Base-by-base conservation (phyloP, 2,329 filamentous ascomycete species). In the Microdochium nivale region DNA sequence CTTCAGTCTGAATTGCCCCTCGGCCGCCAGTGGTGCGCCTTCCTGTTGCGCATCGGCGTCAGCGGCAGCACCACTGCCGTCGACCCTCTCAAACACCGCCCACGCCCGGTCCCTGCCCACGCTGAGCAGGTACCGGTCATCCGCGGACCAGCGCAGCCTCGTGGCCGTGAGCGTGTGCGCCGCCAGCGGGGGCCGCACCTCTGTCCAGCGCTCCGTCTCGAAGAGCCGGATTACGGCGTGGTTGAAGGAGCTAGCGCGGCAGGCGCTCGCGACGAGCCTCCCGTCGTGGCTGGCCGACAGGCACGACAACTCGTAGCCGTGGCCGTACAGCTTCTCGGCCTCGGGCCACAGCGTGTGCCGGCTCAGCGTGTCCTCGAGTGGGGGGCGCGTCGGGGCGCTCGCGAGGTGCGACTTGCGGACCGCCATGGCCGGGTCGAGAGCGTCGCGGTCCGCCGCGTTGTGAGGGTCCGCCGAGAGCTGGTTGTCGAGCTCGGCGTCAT, bases 311-410 rank as follows among this genome's bases (percentile, higher is more conserved):
- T 99, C 94, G 70, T 96, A 96, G 27, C 94, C 94, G 69, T 99
- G 94, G 1, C 94, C 94, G 69, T 99, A 99, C 1, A 99, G 79
- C 72, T 99, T 99, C 68, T 99, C 94, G 7, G 83, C 83, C 65
- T 99, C 94, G 2, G 94, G 94, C 90, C 91, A 99, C 30, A 99
- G 81, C 0, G 94, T 95, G 66, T 95, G 85, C 9, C 91, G 84
- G 24, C 90, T 87, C 2, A 99, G 81, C 51, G 89, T 86, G 67
- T 97, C 94, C 68, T 99, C 94, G 33, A 90, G 78, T 0, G 94
- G 92, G 11, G 94, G 91, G 57, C 87, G 83, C 43, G 81, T 70
- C 50, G 86, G 76, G 44, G 46, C n/a, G 3, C 9, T 3, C 24
- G 46, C 24, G 24, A 90, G 73, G 3, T 81, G 78, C 1, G 81